These are phyloP conservation scores for Cercospora sp. DNA, from an alignment of 2,329 filamentous ascomycete species.

Conservation along the genomic window DNA sequence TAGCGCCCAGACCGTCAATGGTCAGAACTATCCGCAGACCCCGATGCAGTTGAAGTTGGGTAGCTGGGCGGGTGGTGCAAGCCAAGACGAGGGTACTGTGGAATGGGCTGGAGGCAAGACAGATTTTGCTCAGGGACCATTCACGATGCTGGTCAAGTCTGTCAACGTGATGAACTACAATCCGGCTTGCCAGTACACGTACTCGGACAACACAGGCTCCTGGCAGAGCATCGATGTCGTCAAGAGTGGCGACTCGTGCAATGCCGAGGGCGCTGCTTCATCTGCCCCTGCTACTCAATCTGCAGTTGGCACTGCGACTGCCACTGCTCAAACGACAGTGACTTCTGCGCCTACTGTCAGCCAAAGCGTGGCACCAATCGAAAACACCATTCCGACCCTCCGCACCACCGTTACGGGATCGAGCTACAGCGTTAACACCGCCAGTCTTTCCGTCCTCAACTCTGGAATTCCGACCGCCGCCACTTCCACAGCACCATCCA, in stretches of 20 bases:
- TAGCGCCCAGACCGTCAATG: constrained; percentile 61
- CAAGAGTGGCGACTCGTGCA: constrained; percentile 36
- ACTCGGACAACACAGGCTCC: constrained; percentile 50
- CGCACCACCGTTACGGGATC: constrained; percentile 31
- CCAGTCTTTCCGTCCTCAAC: constrained; percentile 31
- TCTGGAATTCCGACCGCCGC: constrained; percentile 19
- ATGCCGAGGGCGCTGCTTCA: constrained; percentile 33
- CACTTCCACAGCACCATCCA: constrained; percentile 19
- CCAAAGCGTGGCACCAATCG: constrained; percentile 29
- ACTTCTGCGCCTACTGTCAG: constrained; percentile 35
- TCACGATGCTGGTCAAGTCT: constrained; percentile 54
- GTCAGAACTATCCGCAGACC: constrained; percentile 75
- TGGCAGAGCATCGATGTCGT: constrained; percentile 53
- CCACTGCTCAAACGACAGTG: constrained; percentile 25
- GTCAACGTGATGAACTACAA: constrained; percentile 56
- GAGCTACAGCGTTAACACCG: constrained; percentile 32
- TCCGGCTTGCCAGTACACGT: constrained; percentile 54
- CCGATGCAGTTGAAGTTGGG: constrained; percentile 66
- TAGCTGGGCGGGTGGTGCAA: constrained; percentile 53
- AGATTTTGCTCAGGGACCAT: constrained; percentile 51
- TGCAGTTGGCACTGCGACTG: constrained; percentile 15
- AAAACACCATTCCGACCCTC: constrained; percentile 28
- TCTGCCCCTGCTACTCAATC: constrained; percentile 15
- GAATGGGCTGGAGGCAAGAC: constrained; percentile 66
- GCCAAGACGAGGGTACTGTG: constrained; percentile 58